Percentiles rank a stretch among this genome's conserved stretches.
Conservation (phyloP, 805 yeast species). For the Cyberlindnera euphorbiae region DNA sequence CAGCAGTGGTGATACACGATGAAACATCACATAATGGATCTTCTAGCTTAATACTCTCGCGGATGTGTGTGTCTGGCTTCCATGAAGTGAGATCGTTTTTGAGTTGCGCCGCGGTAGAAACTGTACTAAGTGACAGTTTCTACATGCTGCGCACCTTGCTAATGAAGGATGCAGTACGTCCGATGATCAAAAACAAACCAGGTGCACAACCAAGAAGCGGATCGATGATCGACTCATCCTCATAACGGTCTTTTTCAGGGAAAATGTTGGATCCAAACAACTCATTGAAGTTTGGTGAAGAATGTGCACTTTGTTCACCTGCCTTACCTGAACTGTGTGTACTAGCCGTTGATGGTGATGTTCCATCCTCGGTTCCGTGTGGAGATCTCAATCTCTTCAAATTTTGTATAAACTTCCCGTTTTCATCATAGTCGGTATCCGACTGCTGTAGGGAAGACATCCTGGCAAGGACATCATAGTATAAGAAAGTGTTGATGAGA, state of each 20-base stretch:
- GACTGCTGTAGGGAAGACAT: conserved; percentile 49
- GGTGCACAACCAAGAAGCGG: conserved; percentile 68
- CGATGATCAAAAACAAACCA: conserved; percentile 57
- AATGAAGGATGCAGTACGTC: conserved; percentile 55
- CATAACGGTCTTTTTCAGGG: conserved; percentile 7
- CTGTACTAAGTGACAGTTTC: conserved; percentile 40
- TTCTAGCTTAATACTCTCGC: conserved; percentile 31
- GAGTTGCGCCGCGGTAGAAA: conserved; percentile 51
- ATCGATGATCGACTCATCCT: conserved; percentile 37
- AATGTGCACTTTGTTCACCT: not conserved
- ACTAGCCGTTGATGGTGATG: conserved; percentile 1
- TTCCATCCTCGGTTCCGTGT: not conserved
- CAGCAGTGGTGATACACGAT: conserved; percentile 64
- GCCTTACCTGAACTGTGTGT: not conserved
- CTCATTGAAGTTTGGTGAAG: conserved; percentile 14
- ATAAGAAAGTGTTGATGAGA: conserved; percentile 50
- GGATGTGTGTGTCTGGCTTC: conserved; percentile 40
- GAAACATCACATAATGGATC: conserved; percentile 52
- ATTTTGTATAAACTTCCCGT: conserved; percentile 11
- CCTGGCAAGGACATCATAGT: conserved; percentile 62
- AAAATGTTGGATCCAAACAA: conserved; percentile 14
- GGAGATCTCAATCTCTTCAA: conserved; percentile 10
- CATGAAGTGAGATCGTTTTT: conserved; percentile 50
- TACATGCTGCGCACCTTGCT: conserved; percentile 39
- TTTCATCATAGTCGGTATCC: conserved; percentile 28